Percentiles rank a stretch among this genome's conserved stretches.
Conservation (phyloP, 176 grass and related monocot species). For the Oropetium thomaeum region DNA sequence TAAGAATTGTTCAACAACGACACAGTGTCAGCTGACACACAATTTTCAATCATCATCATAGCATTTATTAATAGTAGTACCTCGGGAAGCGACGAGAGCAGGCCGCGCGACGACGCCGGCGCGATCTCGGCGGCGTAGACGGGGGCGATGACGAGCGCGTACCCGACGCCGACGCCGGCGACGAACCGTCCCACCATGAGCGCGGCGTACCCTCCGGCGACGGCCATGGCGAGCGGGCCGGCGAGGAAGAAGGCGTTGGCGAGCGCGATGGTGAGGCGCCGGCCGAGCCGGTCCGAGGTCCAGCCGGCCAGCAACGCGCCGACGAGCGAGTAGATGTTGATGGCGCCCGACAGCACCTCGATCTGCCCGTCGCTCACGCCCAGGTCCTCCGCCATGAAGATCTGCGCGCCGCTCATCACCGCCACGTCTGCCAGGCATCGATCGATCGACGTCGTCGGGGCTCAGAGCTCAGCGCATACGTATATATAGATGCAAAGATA, state of each 20-base stretch:
- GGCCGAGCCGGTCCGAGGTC: constrained; percentile 65
- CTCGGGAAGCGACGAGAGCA: constrained; percentile 65
- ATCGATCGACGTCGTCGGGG: background rate
- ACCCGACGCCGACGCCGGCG: constrained; percentile 61
- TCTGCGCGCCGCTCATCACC: constrained; percentile 71
- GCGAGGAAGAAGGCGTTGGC: constrained; percentile 61
- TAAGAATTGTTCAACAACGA: background rate
- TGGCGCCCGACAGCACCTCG: constrained; percentile 59
- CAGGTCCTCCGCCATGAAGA: constrained; percentile 74
- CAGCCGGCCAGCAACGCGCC: constrained; percentile 71
- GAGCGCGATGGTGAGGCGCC: constrained; percentile 58
- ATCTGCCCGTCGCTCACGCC: constrained; percentile 66
- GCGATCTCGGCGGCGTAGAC: constrained; percentile 71
- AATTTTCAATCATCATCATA: background rate
- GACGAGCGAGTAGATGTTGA: constrained; percentile 73
- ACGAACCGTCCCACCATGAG: constrained; percentile 58
- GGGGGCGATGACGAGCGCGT: constrained; percentile 66
- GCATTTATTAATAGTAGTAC: background rate
- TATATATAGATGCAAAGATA: background rate
- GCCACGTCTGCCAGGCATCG: constrained; percentile 61
- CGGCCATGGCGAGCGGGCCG: constrained; percentile 56
- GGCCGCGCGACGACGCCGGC: constrained; percentile 58
- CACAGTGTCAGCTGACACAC: background rate
- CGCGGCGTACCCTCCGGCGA: constrained; percentile 32
- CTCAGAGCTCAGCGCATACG: background rate